Evolutionary conservation across 345 rosid species (phyloP).

Genomic region (Camelina sativa): DNA sequence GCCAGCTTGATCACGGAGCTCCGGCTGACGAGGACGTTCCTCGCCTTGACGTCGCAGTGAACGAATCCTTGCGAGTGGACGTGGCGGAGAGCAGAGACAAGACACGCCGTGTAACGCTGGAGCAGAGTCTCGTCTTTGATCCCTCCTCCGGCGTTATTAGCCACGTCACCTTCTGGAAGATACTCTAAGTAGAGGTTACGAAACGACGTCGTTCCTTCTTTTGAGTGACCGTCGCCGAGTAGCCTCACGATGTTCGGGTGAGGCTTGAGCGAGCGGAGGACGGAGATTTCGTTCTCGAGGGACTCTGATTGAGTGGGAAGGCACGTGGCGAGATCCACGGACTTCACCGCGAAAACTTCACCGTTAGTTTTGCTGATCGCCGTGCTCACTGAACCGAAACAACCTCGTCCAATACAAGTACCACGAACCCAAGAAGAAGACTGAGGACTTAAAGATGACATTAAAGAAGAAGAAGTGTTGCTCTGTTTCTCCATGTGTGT

Average conservation of each 20-base stretch:
- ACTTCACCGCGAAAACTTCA: constrained; percentile 61
- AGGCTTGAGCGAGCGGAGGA: constrained; percentile 58
- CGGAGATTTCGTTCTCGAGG: constrained; percentile 62
- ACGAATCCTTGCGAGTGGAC: constrained; percentile 64
- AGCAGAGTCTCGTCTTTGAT: constrained; percentile 49
- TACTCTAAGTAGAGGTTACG: constrained; percentile 71
- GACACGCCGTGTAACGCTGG: constrained; percentile 57
- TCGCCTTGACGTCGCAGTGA: constrained; percentile 82
- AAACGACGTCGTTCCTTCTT: constrained; percentile 41
- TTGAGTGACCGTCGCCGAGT: constrained; percentile 59
- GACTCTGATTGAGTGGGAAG: constrained; percentile 46
- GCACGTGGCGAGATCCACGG: constrained; percentile 51
- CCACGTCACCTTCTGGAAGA: constrained; percentile 62
- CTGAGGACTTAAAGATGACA: constrained; percentile 18
- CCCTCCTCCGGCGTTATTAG: constrained; percentile 46
- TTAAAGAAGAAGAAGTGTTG: constrained; percentile 43
- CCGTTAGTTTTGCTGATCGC: constrained; percentile 49
- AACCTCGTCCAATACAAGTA: constrained; percentile 58
- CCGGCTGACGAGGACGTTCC: constrained; percentile 58
- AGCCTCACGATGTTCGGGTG: constrained; percentile 53
- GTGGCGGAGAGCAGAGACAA: constrained; percentile 61
- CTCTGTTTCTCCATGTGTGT: constrained; percentile 32
- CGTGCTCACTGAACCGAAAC: constrained; percentile 58
- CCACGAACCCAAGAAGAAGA: constrained; percentile 56
- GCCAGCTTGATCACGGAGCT: constrained; percentile 64